Base-by-base conservation (phyloP, 345 rosid species). In the Gossypium ekmanianum region DNA sequence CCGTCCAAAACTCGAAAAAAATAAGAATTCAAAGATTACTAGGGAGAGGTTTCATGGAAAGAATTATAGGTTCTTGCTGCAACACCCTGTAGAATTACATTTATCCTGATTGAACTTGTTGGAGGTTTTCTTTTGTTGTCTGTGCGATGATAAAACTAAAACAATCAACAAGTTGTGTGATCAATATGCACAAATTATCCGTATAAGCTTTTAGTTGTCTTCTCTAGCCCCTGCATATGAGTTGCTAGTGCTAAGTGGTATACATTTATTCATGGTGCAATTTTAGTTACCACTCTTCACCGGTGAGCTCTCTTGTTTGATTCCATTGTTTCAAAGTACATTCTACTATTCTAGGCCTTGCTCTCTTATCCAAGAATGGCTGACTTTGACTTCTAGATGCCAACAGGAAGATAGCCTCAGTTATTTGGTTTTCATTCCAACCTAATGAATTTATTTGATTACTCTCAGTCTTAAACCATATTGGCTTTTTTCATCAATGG, bases 51-150 rank as follows among this genome's bases (percentile, higher is more conserved):
- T 44, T 44, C 3, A 44, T 10, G n/a, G 51, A 11, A 65, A 41
- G 52, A 43, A 20, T 65, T 9, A 14, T 45, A 45, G 22, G 52
- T 43, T 18, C 52, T 11, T 65, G 17, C 70, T n/a, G 52, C 70
- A 65, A 65, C 18, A 65, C 70, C 70, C 47, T 41, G 51, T 41
- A 43, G 61, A 56, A 56, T 18, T 56, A 56, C 61, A 34, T 18
- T 8, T 18, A 56, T 18, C 26, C 26, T 56, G 61, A 8, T 56
- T 9, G 26, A 56, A 56, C 61, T 18, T 56, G 61, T 56, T 55
- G 59, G 59, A 55, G 18, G 1, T 34, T 34, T n/a, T 7, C 9
- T 55, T 9, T 55, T 55, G 11, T 55, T 3, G 59, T n/a, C 59
- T 55, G 2, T 18, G 9, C 59, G 59, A 55, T 55, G 26, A 18